phyloP scores from a whole-genome alignment of 2,329 filamentous ascomycete genomes.

The Pseudogymnoascus verrucosus region DNA sequence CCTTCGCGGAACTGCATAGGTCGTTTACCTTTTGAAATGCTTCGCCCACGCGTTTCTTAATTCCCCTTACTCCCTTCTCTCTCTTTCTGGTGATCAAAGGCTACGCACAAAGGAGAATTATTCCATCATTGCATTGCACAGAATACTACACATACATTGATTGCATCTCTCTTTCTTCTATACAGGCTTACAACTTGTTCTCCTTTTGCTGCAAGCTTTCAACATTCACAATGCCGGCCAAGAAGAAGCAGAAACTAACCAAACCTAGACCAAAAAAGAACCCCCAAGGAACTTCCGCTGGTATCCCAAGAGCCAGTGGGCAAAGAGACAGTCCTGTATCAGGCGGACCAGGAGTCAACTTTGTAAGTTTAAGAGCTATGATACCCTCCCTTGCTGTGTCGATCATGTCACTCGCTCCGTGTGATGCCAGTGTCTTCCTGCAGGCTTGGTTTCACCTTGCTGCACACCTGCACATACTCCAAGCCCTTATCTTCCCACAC shows the following conservation, averaged over 20 bases:
- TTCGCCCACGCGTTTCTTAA: not conserved
- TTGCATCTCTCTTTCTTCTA: not conserved
- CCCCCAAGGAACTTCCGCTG: not conserved
- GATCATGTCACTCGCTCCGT: not conserved
- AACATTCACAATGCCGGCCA: not conserved
- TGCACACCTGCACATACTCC: not conserved
- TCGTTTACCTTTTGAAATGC: not conserved
- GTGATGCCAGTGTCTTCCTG: not conserved
- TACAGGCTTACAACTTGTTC: not conserved
- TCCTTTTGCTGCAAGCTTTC: not conserved
- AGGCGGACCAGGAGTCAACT: not conserved
- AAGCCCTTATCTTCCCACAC: constrained; percentile 16
- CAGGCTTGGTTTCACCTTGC: not conserved
- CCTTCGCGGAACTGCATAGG: not conserved
- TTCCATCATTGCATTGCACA: not conserved
- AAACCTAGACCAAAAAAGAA: not conserved
- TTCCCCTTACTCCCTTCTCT: not conserved
- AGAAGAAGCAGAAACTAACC: not conserved
- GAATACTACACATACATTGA: not conserved
- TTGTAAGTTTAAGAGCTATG: not conserved
- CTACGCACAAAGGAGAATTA: not conserved
- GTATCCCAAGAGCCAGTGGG: constrained; percentile 2
- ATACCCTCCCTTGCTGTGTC: not conserved
- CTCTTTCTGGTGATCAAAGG: not conserved
- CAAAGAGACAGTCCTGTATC: constrained; percentile 1